Evolutionary conservation across 495 filamentous ascomycete genomes (phyloP).

Genomic region (Mytilinidion resinicola): DNA sequence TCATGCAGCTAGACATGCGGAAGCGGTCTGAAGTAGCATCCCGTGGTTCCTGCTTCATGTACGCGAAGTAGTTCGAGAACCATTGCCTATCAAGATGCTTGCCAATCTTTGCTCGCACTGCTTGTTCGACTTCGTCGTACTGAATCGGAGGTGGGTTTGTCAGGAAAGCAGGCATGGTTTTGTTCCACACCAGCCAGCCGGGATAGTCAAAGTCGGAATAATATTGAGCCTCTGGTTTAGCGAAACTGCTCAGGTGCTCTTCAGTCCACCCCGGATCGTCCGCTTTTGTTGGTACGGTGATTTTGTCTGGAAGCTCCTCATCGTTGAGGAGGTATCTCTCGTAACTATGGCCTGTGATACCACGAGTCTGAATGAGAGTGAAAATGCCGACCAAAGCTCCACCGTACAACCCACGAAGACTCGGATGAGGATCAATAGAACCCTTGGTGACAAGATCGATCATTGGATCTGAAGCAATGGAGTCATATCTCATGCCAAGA

Average conservation of each 20-base stretch:
- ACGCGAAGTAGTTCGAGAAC: constrained; percentile 83
- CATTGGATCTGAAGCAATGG: constrained; percentile 70
- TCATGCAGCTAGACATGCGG: constrained; percentile 73
- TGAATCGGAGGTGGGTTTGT: constrained; percentile 64
- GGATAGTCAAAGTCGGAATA: constrained; percentile 89
- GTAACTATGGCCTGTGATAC: constrained; percentile 77
- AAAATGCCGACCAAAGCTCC: constrained; percentile 75
- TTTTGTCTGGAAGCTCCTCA: constrained; percentile 66
- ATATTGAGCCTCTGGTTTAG: constrained; percentile 72
- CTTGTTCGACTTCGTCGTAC: constrained; percentile 77
- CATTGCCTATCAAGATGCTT: constrained; percentile 71
- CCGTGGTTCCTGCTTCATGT: constrained; percentile 93
- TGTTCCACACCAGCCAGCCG: constrained; percentile 95
- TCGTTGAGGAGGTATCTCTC: constrained; percentile 75
- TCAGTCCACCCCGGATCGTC: constrained; percentile 73
- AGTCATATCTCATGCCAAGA: constrained; percentile 81
- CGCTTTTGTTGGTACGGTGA: constrained; percentile 61
- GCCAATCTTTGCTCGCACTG: constrained; percentile 74
- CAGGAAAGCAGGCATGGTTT: constrained; percentile 70
- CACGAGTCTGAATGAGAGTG: constrained; percentile 74
- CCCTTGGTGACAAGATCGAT: constrained; percentile 79
- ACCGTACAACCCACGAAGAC: constrained; percentile 72
- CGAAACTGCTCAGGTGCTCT: constrained; percentile 70
- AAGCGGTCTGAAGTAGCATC: constrained; percentile 80
- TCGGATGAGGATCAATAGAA: constrained; percentile 84